Percentiles rank a stretch among this genome's conserved stretches.
Evolutionary conservation across 2,329 filamentous ascomycete species (phyloP).

Genomic region (Lecanicillium sp.): DNA sequence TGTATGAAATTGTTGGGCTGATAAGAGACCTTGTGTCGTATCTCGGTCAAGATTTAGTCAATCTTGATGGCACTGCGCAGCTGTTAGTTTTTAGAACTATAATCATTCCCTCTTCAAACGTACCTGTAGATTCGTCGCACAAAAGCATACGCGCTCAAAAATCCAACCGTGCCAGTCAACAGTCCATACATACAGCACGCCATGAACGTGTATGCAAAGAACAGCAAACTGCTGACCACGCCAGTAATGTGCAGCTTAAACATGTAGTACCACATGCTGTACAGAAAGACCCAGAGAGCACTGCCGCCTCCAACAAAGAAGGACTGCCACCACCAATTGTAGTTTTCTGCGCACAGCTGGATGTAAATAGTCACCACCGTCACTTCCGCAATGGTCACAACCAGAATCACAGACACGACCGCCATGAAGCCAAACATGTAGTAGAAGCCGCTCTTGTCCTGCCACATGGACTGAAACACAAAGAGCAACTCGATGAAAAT

Average conservation of each 20-base stretch:
- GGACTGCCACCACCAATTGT: slow-evolving; percentile 89
- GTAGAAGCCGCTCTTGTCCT: slow-evolving; percentile 86
- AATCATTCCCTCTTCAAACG: neutral
- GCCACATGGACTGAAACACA: slow-evolving; percentile 80
- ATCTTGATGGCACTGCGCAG: slow-evolving; percentile 40
- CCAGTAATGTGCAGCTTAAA: slow-evolving; percentile 74
- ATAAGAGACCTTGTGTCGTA: too few relatives aligned
- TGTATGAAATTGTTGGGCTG: too few relatives aligned
- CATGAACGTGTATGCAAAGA: slow-evolving; percentile 78
- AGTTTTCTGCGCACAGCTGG: slow-evolving; percentile 76
- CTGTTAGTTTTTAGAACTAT: slow-evolving; percentile 10
- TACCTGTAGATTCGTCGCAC: slow-evolving; percentile 66
- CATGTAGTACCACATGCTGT: slow-evolving; percentile 78
- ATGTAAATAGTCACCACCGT: slow-evolving; percentile 78
- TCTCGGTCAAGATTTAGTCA: slow-evolving; percentile 32
- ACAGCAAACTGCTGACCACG: slow-evolving; percentile 69
- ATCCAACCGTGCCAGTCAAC: slow-evolving; percentile 75
- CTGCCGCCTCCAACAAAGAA: slow-evolving; percentile 72
- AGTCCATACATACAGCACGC: slow-evolving; percentile 76
- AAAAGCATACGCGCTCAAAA: slow-evolving; percentile 77
- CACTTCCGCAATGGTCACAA: slow-evolving; percentile 73
- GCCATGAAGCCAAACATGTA: slow-evolving; percentile 84
- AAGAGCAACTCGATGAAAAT: slow-evolving; percentile 84
- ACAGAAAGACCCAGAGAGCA: slow-evolving; percentile 72
- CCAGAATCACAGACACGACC: slow-evolving; percentile 62